Conservation (phyloP, 2,329 filamentous ascomycete genomes). For the Scortechinia acanthostroma region DNA sequence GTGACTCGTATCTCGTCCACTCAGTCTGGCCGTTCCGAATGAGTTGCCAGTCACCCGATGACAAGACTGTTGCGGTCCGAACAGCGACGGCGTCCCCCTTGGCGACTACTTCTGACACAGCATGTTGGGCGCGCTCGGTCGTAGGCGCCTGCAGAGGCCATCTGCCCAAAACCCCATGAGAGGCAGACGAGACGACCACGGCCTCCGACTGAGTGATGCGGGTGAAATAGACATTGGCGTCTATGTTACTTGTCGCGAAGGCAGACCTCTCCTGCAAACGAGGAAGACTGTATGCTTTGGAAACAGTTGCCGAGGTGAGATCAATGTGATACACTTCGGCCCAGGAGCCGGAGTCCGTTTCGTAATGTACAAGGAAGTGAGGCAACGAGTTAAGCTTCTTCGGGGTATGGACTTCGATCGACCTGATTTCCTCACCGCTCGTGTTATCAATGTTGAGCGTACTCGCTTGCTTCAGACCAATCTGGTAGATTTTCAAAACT, state of each 20-base stretch:
- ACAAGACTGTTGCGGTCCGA: conserved; percentile 47
- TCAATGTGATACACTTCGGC: conserved; percentile 65
- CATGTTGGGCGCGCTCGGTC: conserved; percentile 27
- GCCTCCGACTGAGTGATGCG: conserved; percentile 53
- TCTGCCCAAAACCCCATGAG: conserved; percentile 48
- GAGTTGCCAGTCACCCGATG: conserved; percentile 51
- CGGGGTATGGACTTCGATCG: conserved; percentile 45
- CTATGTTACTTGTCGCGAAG: conserved; percentile 53
- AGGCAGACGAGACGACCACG: conserved; percentile 51
- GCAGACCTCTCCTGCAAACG: conserved; percentile 45
- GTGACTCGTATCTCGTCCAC: conserved; percentile 58
- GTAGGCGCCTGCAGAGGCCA: conserved; percentile 36
- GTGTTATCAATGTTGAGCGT: conserved; percentile 6
- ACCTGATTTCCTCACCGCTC: conserved; percentile 12
- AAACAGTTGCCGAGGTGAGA: conserved; percentile 39
- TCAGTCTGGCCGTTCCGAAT: conserved; percentile 55
- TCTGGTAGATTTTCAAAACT: conserved; percentile 43
- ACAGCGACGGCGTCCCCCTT: conserved; percentile 50
- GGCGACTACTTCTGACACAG: conserved; percentile 57
- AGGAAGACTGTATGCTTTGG: conserved; percentile 55
- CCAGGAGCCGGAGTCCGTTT: conserved; percentile 49
- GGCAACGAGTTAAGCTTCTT: conserved; percentile 44
- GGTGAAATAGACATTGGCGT: conserved; percentile 63
- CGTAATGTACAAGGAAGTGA: conserved; percentile 61
- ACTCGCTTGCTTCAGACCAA: conserved; percentile 19